Evolutionary conservation across 2,329 filamentous ascomycete genomes (phyloP), one percentile per base, ranked within the genome.

Genomic region (Scorias spongiosa): DNA sequence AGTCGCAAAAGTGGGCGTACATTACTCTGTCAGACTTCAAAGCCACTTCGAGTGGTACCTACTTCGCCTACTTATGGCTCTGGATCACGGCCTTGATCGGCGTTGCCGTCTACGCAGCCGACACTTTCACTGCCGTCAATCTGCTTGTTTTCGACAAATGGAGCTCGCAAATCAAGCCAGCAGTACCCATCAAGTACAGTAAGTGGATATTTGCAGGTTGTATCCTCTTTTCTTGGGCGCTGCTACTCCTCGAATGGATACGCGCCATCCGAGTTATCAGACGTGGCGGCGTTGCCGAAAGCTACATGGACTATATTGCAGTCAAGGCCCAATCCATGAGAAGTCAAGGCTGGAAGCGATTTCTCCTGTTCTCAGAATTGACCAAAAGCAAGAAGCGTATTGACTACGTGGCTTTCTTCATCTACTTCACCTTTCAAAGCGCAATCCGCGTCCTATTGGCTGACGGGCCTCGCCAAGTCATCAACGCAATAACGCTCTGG

Each of bases 141-240:
- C 71, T 98, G 36, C 74, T 98, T 42, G 83, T 75, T 44, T 95
- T 94, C 66, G 78, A 93, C 66, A 78, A 78, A 47, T 96, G 88
- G 88, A 84, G 85, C 1, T 85, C 83, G 43, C 74, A 84, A 52
- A 82, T 96, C 53, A 67, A 85, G 53, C 87, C 87, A 1, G 74
- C 76, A 36, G 81, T 96, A 51, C 75, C 79, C 2, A 78, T 93
- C 57, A 67, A 76, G 41, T 75, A 89, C 43, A 83, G 86, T 10
- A 93, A 91, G 66, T 95, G 88, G 87, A 88, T 98, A 60, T 98
- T 96, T 61, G 82, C 85, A 26, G 76, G 78, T 44, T 94, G 88
- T 61, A 96, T 98, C 58, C 81, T 96, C 50, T 71, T 91, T 30
- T 96, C 88, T 9, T 88, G 89, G 61, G 67, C 86, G 50, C 84